Percentiles rank a stretch among this genome's conserved stretches.
Conservation (phyloP, 1,139 yeast genomes). For the Debaryomyces sp. region DNA sequence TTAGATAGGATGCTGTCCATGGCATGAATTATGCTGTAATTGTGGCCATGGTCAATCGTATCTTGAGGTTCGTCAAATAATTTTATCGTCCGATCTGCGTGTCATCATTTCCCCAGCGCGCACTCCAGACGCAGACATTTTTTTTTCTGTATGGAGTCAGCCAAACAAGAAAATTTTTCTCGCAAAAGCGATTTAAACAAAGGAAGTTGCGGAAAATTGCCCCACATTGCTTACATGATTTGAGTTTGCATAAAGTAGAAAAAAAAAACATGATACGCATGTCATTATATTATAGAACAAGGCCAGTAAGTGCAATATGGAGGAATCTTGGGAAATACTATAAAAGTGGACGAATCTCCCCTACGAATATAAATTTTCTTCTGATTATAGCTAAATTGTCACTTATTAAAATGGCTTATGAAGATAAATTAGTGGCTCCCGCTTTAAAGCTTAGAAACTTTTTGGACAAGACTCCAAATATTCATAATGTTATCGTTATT, state of each 20-base stretch:
- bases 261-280: slow-evolving; percentile 3
- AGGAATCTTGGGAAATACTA: background rate
- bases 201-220: slow-evolving; percentile 4
- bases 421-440: slow-evolving; percentile 37
- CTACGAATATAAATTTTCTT: background rate
- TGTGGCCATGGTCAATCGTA: background rate
- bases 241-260: background rate
- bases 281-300: background rate
- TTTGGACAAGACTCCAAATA: slow-evolving; percentile 45
- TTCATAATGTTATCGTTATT: slow-evolving; percentile 45
- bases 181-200: slow-evolving; percentile 3
- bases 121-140: slow-evolving; percentile 6
- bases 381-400: slow-evolving; percentile 3
- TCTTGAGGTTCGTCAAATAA: background rate
- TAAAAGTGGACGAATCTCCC: slow-evolving; percentile 1
- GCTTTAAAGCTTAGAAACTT: slow-evolving; percentile 34
- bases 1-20: background rate
- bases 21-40: background rate
- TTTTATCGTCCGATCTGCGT: background rate
- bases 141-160: slow-evolving; percentile 6
- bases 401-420: slow-evolving; percentile 33
- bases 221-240: slow-evolving; percentile 3
- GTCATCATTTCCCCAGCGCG: background rate
- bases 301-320: background rate
- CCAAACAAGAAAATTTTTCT: background rate